Base-by-base conservation (phyloP, 768 basidiomycete species). In the Piloderma croceum region DNA sequence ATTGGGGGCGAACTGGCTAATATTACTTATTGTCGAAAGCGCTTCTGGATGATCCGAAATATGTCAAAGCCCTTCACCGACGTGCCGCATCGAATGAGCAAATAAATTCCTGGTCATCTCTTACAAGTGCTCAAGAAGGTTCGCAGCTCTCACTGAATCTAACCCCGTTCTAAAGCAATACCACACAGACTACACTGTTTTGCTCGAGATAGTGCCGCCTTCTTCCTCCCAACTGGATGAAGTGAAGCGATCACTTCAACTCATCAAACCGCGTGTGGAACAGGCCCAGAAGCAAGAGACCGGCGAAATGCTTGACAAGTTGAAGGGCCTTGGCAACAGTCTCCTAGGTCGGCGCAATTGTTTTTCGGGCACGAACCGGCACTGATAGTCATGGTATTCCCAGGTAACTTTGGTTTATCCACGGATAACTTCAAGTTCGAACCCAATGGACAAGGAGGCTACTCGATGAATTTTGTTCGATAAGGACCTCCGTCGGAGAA, bases 341-440 rank as follows among this genome's bases (percentile, higher is more conserved):
- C 68, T 99, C 34, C 70, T 99, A 15, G 93, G 94, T 81, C 52
- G 27, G 19, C 12, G 7, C n/a, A 22, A 6, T 17, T n/a, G 19
- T 20, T 19, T 35, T 10, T 33, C n/a, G 31, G 23, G 10, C 17
- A 24, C 10, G 31, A 29, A 34, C 7, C 33, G 20, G 18, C 38
- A 39, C 23, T 43, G 33, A 17, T 34, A 23, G 37, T 11, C 35
- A 13, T 9, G 27, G 27, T 29, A 9, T 29, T 29, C 10, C 12
- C 49, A 93, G 90, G 90, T 3, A 88, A 86, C 45, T 98, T 98
- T 56, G 94, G 96, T 13, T 60, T 98, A 47, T 91, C 85, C 11
- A 97, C 93, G 1, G 83, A 98, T 57, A 98, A 94, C 65, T 98
- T 98, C 74, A 86, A 98, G 64, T 90, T 99, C 53, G 81, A 82